Conservation (phyloP, 768 basidiomycete genomes). For the Rhizopogon vinicolor region DNA sequence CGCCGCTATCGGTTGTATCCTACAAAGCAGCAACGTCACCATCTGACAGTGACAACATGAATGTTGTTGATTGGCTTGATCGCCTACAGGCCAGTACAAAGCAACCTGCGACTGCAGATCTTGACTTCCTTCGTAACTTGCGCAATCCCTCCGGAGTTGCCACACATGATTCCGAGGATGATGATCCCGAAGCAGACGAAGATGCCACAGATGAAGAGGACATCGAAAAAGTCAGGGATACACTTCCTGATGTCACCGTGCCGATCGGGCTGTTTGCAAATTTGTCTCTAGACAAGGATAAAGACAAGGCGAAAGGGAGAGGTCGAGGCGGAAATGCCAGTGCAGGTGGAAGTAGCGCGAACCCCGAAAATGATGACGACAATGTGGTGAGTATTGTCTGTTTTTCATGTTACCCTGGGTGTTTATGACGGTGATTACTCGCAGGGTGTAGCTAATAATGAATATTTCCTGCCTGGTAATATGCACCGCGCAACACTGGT, state of each 20-base stretch:
- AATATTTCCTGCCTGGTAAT: slow-evolving; percentile 75
- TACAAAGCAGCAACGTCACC: slow-evolving; percentile 77
- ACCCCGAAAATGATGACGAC: slow-evolving; percentile 52
- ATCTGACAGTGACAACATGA: slow-evolving; percentile 62
- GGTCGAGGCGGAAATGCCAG: slow-evolving; percentile 18
- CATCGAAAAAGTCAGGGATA: slow-evolving; percentile 41
- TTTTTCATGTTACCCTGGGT: not conserved
- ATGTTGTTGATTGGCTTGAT: slow-evolving; percentile 74
- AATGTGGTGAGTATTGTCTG: slow-evolving; percentile 44
- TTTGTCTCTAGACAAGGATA: slow-evolving; percentile 56
- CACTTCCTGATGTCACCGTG: slow-evolving; percentile 65
- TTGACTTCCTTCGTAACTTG: slow-evolving; percentile 25
- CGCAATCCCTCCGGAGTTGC: slow-evolving; percentile 29
- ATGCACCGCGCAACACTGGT: slow-evolving; percentile 2
- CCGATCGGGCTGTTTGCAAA: slow-evolving; percentile 76
- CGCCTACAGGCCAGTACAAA: slow-evolving; percentile 59
- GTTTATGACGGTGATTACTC: slow-evolving; percentile 8
- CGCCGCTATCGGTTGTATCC: slow-evolving; percentile 73
- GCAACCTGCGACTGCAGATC: slow-evolving; percentile 27
- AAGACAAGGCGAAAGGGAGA: slow-evolving; percentile 37
- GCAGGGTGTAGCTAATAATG: slow-evolving; percentile 77
- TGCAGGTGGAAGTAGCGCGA: slow-evolving; percentile 3
- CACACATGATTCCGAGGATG: slow-evolving; percentile 37
- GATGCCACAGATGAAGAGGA: slow-evolving; percentile 32
- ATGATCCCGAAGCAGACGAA: slow-evolving; percentile 25